These are phyloP conservation scores for Baudoinia panamericana DNA, from an alignment of 495 filamentous ascomycete species.

Conservation along the genomic window DNA sequence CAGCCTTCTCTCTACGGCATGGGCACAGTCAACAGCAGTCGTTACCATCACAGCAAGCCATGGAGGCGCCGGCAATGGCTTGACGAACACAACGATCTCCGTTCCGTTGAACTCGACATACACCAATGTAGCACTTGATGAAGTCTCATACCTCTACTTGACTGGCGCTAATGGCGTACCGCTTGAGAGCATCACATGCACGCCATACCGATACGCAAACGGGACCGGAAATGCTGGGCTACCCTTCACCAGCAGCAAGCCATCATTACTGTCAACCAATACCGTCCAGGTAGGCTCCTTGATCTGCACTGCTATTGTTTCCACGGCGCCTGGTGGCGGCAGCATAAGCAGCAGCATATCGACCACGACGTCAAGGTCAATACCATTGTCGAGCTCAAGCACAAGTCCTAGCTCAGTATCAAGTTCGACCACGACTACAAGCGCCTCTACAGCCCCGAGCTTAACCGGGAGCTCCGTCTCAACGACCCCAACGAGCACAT, in stretches of 20 bases:
- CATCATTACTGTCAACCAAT: slow-evolving; percentile 13
- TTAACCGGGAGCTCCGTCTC: no score
- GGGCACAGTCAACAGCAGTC: slow-evolving; percentile 1
- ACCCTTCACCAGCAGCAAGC: slow-evolving; percentile 9
- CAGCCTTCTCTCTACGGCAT: background rate
- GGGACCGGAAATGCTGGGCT: slow-evolving; percentile 9
- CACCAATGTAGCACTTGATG: slow-evolving; percentile 13
- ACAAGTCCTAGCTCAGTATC: background rate
- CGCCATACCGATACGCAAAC: slow-evolving; percentile 10
- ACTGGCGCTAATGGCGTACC: slow-evolving; percentile 8
- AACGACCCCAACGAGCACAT: no score
- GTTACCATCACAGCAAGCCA: slow-evolving; percentile 12
- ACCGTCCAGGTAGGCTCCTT: slow-evolving; percentile 14
- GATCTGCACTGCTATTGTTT: slow-evolving; percentile 2
- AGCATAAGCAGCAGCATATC: background rate
- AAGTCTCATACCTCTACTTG: slow-evolving; percentile 17
- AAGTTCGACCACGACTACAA: background rate
- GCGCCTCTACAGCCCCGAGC: background rate
- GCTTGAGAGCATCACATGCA: slow-evolving; percentile 13
- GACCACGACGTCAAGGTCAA: background rate
- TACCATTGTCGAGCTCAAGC: background rate
- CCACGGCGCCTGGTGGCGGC: background rate
- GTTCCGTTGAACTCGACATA: slow-evolving; percentile 14
- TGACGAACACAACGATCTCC: slow-evolving; percentile 18
- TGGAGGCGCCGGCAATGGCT: slow-evolving; percentile 15